phyloP scores from a whole-genome alignment of 495 filamentous ascomycete species.

The Aspergillus mulundensis region DNA sequence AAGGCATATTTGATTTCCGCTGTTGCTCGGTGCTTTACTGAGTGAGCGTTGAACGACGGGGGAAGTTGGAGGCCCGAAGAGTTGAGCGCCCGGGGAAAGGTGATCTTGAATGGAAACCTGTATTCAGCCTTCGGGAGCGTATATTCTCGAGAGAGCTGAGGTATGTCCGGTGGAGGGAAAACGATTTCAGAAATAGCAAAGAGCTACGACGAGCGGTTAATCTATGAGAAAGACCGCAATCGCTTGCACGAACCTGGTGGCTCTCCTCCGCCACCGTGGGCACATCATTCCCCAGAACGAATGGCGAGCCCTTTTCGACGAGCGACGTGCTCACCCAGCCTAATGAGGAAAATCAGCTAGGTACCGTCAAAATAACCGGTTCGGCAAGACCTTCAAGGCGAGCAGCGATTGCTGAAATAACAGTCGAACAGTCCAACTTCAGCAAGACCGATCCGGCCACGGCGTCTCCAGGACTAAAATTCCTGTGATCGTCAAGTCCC shows the following conservation, averaged over 20 bases:
- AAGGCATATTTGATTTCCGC: background rate
- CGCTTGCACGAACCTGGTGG: background rate
- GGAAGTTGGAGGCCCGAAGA: background rate
- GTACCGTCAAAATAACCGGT: too few relatives aligned
- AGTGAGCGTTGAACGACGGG: background rate
- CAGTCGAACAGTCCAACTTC: background rate
- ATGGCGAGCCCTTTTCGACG: background rate
- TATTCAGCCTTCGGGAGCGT: background rate
- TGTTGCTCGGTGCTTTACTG: background rate
- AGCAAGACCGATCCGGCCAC: background rate
- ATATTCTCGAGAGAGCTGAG: background rate
- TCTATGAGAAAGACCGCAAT: background rate
- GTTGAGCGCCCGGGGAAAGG: background rate
- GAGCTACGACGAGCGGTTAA: background rate
- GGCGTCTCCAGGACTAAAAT: background rate
- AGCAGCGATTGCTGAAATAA: background rate
- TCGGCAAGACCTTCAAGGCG: slow-evolving; percentile 6
- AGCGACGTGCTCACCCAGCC: slow-evolving; percentile 1
- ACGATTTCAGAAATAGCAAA: background rate
- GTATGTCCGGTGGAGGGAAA: background rate
- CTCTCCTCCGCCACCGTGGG: background rate
- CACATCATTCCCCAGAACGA: slow-evolving; percentile 2
- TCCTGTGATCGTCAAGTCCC: background rate
- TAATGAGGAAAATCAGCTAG: background rate
- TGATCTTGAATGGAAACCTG: background rate